Base-by-base conservation (phyloP, 2,329 filamentous ascomycete genomes). In the Dactylellina cionopaga region DNA sequence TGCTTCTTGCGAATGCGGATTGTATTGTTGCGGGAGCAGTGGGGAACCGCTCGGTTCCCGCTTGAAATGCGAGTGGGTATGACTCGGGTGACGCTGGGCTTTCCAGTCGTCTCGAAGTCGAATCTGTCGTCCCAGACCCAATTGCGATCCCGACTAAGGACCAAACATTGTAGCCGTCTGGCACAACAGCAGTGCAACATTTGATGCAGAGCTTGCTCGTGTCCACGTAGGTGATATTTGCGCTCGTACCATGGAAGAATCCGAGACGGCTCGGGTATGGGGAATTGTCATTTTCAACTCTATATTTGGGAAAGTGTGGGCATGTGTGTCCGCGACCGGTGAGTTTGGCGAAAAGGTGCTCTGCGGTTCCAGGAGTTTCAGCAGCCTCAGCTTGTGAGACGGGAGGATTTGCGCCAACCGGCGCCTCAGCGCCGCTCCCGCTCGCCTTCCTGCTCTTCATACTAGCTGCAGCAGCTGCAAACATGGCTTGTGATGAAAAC, bases 221-320 rank as follows among this genome's bases (percentile, higher is more conserved):
- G 22, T 56, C 52, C 33, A 56, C 9, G 52, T 56, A 56, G 17
- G 52, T 56, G 33, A 56, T 56, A 31, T 56, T 15, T 29, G 9
- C 17, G 35, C 52, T 31, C 19, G 33, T 43, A 13, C 19, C 10
- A 13, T 56, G 52, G 37, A 56, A 56, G 22, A 56, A 56, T 10
- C 52, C 52, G 19, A 56, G 19, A 11, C 52, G 52, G 15, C 52
- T 56, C 17, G 52, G 52, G 15, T 43, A 56, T 43, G 52, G 52
- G 19, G 52, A 25, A 31, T 56, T 43, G 22, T 7, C 25, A 43
- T 56, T 24, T 6, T 44, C 37, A 24, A 41, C 17, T 24, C 52
- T 27, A 19, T 56, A 56, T 31, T 56, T 56, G 1, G 52, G 52
- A 13, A 56, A 56, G 25, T 56, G 52, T 13, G 52, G 35, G 17